Evolutionary conservation across 495 filamentous ascomycete genomes (phyloP).

Genomic region (Baudoinia panamericana): DNA sequence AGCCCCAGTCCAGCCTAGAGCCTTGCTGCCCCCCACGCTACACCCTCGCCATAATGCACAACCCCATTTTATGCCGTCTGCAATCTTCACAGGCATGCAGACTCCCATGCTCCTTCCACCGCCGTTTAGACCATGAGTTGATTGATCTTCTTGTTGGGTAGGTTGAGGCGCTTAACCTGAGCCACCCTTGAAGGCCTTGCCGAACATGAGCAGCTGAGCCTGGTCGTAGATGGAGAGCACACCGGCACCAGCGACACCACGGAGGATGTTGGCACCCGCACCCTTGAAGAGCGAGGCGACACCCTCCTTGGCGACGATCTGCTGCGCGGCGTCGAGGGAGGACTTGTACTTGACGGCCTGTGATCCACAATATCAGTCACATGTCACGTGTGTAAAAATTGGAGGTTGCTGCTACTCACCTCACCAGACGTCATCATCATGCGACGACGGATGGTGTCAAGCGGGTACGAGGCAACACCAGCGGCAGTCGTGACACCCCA

Average conservation of each 20-base stretch:
- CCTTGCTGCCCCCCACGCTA: not conserved
- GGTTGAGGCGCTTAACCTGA: constrained; percentile 37
- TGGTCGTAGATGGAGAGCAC: constrained; percentile 99
- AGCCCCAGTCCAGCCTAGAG: constrained; percentile 10
- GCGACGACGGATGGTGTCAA: constrained; percentile 98
- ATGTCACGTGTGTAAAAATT: not conserved
- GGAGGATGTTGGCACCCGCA: constrained; percentile 99
- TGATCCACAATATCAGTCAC: constrained; percentile 11
- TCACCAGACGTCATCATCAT: constrained; percentile 99
- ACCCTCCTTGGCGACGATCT: constrained; percentile 96
- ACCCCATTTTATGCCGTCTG: constrained; percentile 3
- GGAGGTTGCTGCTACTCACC: constrained; percentile 33
- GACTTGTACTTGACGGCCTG: constrained; percentile 98
- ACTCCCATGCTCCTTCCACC: constrained; percentile 15
- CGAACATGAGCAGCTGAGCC: constrained; percentile 96
- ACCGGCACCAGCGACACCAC: constrained; percentile 99
- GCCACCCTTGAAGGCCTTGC: constrained; percentile 96
- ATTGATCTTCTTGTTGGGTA: not conserved
- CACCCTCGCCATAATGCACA: not conserved
- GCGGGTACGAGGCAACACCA: constrained; percentile 99
- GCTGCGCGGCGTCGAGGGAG: constrained; percentile 82
- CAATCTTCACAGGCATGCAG: constrained; percentile 21
- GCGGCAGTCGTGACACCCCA: constrained; percentile 99
- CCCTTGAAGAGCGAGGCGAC: constrained; percentile 98
- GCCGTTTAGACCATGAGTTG: not conserved